Percentiles rank a stretch among this genome's conserved stretches.
Evolutionary conservation across 306 rosid genomes (phyloP).

Genomic region (Dryas drummondii): DNA sequence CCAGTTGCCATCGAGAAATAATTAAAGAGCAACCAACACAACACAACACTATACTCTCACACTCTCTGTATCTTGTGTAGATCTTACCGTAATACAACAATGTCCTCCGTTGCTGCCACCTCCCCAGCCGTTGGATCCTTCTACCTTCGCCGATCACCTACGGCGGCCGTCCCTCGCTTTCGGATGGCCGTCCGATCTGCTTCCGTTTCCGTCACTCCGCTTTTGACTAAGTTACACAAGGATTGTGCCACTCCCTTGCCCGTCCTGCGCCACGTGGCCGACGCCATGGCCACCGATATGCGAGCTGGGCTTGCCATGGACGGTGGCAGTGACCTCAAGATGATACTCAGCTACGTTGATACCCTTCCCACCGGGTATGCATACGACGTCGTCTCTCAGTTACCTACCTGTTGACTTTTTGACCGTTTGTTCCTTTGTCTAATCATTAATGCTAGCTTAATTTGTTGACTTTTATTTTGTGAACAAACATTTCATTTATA

Average conservation of each 20-base stretch:
- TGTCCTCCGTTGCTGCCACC: slow-evolving; percentile 52
- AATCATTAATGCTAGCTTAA: neutral
- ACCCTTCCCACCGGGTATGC: slow-evolving; percentile 85
- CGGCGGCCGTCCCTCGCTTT: slow-evolving; percentile 31
- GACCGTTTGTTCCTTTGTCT: neutral
- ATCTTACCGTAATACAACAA: slow-evolving; percentile 17
- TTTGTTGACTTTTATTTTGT: neutral
- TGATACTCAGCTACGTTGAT: slow-evolving; percentile 81
- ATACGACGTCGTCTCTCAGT: neutral
- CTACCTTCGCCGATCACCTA: slow-evolving; percentile 38
- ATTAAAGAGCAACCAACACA: neutral
- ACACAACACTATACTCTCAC: too few species aligned
- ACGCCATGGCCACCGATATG: slow-evolving; percentile 67
- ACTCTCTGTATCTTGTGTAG: neutral
- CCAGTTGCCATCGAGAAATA: slow-evolving; percentile 1
- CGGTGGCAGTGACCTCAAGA: slow-evolving; percentile 65
- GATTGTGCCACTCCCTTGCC: slow-evolving; percentile 79
- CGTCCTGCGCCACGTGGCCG: slow-evolving; percentile 63
- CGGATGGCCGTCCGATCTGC: slow-evolving; percentile 63
- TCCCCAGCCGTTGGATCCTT: slow-evolving; percentile 43
- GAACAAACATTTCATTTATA: too few species aligned
- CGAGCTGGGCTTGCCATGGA: slow-evolving; percentile 65
- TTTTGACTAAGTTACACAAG: slow-evolving; percentile 51
- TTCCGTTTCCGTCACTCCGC: slow-evolving; percentile 38
- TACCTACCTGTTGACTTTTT: neutral